Evolutionary conservation across 371 early-diverging fungal species (phyloP), one percentile per base, ranked within the genome.

Genomic region (Amoeboaphelidium protococcarum): DNA sequence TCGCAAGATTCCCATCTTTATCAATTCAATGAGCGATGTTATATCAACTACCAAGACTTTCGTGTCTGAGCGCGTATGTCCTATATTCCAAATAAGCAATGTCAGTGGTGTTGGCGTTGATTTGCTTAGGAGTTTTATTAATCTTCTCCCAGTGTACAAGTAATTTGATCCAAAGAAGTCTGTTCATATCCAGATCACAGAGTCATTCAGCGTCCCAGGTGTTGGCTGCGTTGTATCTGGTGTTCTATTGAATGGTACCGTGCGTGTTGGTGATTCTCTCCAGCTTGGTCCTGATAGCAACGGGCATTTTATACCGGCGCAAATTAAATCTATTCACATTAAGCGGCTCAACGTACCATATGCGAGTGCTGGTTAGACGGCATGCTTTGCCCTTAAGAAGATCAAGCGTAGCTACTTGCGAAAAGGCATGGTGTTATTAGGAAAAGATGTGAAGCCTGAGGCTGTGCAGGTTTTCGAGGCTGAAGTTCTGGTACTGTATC

Each of bases 71-170:
- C 25, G 44, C 23, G 62, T 87, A 23, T 89, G 90, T 50, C 90
- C 90, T 1, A 73, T 89, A n/a, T 89, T 89, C 60, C 78, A 81
- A 56, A 75, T 89, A 22, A 80, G 80, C 52, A 89, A 86, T 53
- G 81, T 88, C n/a, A 80, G 79, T 12, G 90, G 88, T 19, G 73
- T 74, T 51, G 86, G 86, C 0, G 55, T 89, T 27, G 79, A 78
- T 53, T 45, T 73, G n/a, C 67, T 89, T 48, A 72, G 72, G 49
- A 68, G 69, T 47, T 89, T 85, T 57, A 60, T 89, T 48, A 87
- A 88, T 50, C 59, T 84, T 1, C 55, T 87, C 45, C 82, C 80
- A 1, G 66, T 72, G 13, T 63, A 73, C 49, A 42, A 51, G 13
- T 19, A 69, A 47, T 80, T 77, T 55, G 72, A 78, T 49, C 55